A percentile compares a stretch with the other conserved stretches of the same genome.
These are phyloP conservation scores for Musa schizocarpa DNA, from an alignment of 176 grass and related monocot genomes.

Conservation along the genomic window DNA sequence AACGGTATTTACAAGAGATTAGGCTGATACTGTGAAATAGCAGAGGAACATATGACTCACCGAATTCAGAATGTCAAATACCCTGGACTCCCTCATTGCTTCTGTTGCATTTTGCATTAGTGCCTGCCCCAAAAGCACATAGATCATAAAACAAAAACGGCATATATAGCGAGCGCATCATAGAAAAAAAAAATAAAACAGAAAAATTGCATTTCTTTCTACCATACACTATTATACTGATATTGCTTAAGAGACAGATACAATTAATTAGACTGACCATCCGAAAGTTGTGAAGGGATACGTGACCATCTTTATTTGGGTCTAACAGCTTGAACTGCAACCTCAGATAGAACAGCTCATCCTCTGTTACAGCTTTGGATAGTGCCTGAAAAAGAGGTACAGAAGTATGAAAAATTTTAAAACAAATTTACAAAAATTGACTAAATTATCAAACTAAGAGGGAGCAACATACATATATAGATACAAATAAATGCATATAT, in stretches of 20 bases:
- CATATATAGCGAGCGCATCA: too few relatives aligned
- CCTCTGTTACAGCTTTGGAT: slow-evolving; percentile 19
- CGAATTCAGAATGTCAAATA: slow-evolving; percentile 15
- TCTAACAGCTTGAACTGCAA: slow-evolving; percentile 16
- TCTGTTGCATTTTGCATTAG: slow-evolving; percentile 14
- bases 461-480: background rate
- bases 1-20: background rate
- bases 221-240: background rate
- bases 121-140: slow-evolving; percentile 2
- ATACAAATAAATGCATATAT: background rate
- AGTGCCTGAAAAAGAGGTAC: slow-evolving; percentile 6
- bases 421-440: background rate
- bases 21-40: background rate
- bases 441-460: background rate
- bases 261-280: background rate
- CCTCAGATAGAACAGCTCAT: slow-evolving; percentile 12
- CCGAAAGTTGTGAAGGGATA: slow-evolving; percentile 20
- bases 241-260: background rate
- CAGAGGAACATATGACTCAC: background rate
- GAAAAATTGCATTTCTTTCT: background rate
- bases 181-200: too few relatives aligned
- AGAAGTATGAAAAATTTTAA: background rate
- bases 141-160: background rate
- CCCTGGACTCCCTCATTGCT: slow-evolving; percentile 15
- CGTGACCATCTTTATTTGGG: slow-evolving; percentile 15